Base-by-base conservation (phyloP, 1,284 basidiomycete species). In the Amylostereum areolatum region DNA sequence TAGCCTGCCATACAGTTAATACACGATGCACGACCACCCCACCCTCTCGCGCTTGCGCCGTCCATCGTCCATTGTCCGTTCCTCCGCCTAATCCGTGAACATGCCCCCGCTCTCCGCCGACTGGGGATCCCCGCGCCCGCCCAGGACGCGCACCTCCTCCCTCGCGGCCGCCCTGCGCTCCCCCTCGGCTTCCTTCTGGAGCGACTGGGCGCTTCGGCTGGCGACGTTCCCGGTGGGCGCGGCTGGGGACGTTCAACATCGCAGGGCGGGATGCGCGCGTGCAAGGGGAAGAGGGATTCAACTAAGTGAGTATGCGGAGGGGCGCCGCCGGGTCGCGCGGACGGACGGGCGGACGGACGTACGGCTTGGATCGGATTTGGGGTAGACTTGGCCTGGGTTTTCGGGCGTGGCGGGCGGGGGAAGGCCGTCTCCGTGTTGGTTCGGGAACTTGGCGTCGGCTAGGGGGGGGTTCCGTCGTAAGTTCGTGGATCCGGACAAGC, bases 361-460 rank as follows among this genome's bases (percentile, higher is more conserved):
- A 47, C 46, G 36, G 5, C 37, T 31, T 5, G 46, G 46, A 7
- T 42, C 46, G 5, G 37, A 12, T 24, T 47, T 47, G 5, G 46
- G 46, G 29, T 41, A 47, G 5, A 47, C 46, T 32, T 40, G 37
- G 4, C 37, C 46, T 5, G 46, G 46, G 37, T 47, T 47, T 31
- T 47, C 46, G 8, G 12, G 25, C 4, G 37, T 47, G 4, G 46
- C 27, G 3, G 36, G 24, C 29, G 46, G 46, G 9, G 46, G 46
- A 5, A 47, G 5, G 37, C 37, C 46, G 8, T 47, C 37, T 10
- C 29, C 39, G 3, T 11, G 32, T 18, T 40, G 33, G 24, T 29
- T 32, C 6, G 46, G 46, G 18, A 47, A 47, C 31, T 47, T 47
- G n/a, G 46, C 46, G 30, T 47, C 46, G 11, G 46, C 46, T 47